Conservation (phyloP, 352 stramenopile species). For the Thraustochytrium sp. region DNA sequence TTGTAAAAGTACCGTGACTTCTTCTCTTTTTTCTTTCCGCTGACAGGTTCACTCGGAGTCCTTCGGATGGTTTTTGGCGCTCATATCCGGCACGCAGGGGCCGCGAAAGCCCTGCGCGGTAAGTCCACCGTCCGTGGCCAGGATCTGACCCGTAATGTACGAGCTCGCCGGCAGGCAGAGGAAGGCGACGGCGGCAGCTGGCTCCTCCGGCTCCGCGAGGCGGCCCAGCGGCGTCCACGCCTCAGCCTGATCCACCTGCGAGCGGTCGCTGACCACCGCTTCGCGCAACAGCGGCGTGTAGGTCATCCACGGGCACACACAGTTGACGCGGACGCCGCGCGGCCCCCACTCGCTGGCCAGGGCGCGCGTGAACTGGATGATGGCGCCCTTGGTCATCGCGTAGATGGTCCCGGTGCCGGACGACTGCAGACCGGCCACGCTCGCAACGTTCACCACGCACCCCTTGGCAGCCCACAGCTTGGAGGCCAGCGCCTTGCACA, state of each 20-base stretch:
- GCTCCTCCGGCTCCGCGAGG: slow-evolving; percentile 60
- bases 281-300: slow-evolving; percentile 64
- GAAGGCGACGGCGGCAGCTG: slow-evolving; percentile 60
- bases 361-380: slow-evolving; percentile 66
- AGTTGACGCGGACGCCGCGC: slow-evolving; percentile 64
- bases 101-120: slow-evolving; percentile 15
- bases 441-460: slow-evolving; percentile 59
- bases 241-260: slow-evolving; percentile 57
- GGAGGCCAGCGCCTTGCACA: slow-evolving; percentile 53
- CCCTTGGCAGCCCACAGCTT: neutral
- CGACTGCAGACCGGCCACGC: slow-evolving; percentile 57
- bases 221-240: slow-evolving; percentile 59
- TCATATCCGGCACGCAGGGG: neutral
- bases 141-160: slow-evolving; percentile 64
- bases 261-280: slow-evolving; percentile 63
- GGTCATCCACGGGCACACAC: slow-evolving; percentile 68
- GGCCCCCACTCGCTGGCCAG: slow-evolving; percentile 63
- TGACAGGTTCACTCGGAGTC: too few relatives aligned
- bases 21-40: too few relatives aligned
- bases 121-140: slow-evolving; percentile 59
- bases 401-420: slow-evolving; percentile 58
- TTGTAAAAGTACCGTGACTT: neutral
- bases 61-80: too few relatives aligned
- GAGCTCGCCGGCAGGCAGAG: slow-evolving; percentile 56
- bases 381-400: slow-evolving; percentile 61